Conservation (phyloP, 345 rosid genomes). For the Isatis tinctoria region DNA sequence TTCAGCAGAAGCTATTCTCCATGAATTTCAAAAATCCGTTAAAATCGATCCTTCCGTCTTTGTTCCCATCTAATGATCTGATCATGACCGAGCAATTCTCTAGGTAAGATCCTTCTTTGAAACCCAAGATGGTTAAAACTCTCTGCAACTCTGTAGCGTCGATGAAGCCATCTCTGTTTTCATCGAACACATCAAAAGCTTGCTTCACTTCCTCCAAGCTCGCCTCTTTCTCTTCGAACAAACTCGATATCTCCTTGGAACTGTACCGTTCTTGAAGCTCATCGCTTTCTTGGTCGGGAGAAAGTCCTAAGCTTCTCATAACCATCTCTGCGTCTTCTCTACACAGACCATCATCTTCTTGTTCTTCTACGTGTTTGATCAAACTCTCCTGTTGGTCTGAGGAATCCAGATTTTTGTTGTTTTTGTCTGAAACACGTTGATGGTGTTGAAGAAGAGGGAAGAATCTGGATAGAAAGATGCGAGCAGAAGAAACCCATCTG, state of each 20-base stretch:
- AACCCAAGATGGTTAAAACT: slow-evolving; percentile 45
- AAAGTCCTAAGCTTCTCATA: slow-evolving; percentile 55
- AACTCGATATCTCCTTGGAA: slow-evolving; percentile 36
- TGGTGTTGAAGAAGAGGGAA: slow-evolving; percentile 35
- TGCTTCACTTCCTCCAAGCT: slow-evolving; percentile 67
- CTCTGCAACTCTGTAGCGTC: slow-evolving; percentile 68
- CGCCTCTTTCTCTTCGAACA: slow-evolving; percentile 73
- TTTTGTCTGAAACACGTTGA: slow-evolving; percentile 11
- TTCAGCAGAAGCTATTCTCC: slow-evolving; percentile 48
- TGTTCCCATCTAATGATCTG: slow-evolving; percentile 43
- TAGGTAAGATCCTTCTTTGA: slow-evolving; percentile 37
- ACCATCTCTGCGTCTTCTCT: slow-evolving; percentile 58
- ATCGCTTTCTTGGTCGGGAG: slow-evolving; percentile 35
- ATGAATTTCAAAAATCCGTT: slow-evolving; percentile 56
- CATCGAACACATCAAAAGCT: slow-evolving; percentile 75
- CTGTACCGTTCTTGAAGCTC: slow-evolving; percentile 32
- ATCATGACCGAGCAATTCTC: slow-evolving; percentile 60
- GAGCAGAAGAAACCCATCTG: slow-evolving; percentile 18
- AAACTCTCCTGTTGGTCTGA: neutral
- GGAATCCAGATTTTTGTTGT: slow-evolving; percentile 20
- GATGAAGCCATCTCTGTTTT: slow-evolving; percentile 66
- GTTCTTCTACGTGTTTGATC: slow-evolving; percentile 6
- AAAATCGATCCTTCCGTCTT: slow-evolving; percentile 57
- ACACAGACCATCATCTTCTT: slow-evolving; percentile 16
- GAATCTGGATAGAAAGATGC: slow-evolving; percentile 32